Base-by-base conservation (phyloP, 768 basidiomycete species). In the Leccinum boreale region DNA sequence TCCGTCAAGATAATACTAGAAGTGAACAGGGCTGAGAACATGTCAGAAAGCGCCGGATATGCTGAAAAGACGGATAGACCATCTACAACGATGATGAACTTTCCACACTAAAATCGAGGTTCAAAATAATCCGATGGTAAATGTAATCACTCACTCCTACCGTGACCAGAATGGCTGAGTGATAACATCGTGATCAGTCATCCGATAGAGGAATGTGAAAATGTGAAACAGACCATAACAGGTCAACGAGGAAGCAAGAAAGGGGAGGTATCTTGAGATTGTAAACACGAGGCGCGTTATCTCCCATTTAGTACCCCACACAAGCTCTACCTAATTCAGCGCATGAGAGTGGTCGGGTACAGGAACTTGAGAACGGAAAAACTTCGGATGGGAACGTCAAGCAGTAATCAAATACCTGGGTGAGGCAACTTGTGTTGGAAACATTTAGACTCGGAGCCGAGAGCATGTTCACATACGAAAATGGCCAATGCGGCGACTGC, bases 261-360 rank as follows among this genome's bases (percentile, higher is more conserved):
- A 67, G 26, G 70, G 53, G 29, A 71, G 52, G 55, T 71, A 71
- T 61, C 68, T 69, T 47, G 70, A 56, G 7, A 70, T 6, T 5
- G 67, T 65, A 49, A 70, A 70, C n/a, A 71, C 53, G 23, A 63
- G 33, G 26, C 68, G 67, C 31, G 70, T 39, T 5, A 28, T 21
- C 15, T 53, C 58, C 68, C 68, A 71, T 39, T 53, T 65, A 7
- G 63, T 57, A 8, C 65, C 61, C 67, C 70, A 70, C 14, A 67
- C 56, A 52, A 59, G 52, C 50, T 58, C 56, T 4, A 70, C 64
- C 68, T 70, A 3, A 29, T 28, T 5, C 8, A 29, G 39, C 7
- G 19, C 2, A 11, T 8, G 19, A 45, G 36, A 36, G 36, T 17
- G 17, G 36, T 36, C 36, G 36, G 36, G 14, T 36, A 36, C 17